Evolutionary conservation across 129 eudicot genomes (phyloP).

Genomic region (Mikania micrantha): DNA sequence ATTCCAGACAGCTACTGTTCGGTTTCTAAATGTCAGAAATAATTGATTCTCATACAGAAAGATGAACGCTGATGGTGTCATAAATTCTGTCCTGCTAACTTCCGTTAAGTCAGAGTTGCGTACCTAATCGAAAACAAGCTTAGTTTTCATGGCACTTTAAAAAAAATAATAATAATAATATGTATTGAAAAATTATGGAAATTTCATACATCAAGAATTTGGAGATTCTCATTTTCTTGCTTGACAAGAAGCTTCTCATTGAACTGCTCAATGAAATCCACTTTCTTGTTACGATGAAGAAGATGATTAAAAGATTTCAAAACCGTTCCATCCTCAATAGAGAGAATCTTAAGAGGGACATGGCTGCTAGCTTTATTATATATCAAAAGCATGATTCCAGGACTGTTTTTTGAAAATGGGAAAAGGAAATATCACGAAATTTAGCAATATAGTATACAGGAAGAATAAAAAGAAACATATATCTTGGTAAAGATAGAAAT

Average conservation of each 20-base stretch:
- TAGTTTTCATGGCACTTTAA: not conserved
- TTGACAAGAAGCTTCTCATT: constrained; percentile 94
- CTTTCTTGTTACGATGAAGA: constrained; percentile 83
- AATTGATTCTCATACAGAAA: constrained; percentile 81
- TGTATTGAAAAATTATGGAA: not conserved
- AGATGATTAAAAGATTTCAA: constrained; percentile 83
- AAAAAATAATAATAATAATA: not conserved
- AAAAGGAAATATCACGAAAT: not conserved
- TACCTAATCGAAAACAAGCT: constrained; percentile 34
- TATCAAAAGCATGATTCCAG: constrained; percentile 84
- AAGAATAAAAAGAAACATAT: not conserved
- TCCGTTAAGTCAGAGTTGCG: constrained; percentile 68
- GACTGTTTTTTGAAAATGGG: constrained; percentile 30
- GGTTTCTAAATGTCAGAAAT: constrained; percentile 79
- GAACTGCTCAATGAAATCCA: constrained; percentile 91
- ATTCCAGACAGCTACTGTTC: constrained; percentile 96
- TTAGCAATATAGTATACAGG: not conserved
- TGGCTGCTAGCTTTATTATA: constrained; percentile 59
- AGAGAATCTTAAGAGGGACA: constrained; percentile 87
- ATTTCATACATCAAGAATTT: constrained; percentile 69
- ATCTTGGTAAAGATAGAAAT: not conserved
- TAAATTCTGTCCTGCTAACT: constrained; percentile 83
- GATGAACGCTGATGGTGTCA: constrained; percentile 96
- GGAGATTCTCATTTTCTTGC: constrained; percentile 91
- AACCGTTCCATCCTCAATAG: constrained; percentile 89